Conservation (phyloP, 768 basidiomycete genomes). For the Psilocybe cubensis region DNA sequence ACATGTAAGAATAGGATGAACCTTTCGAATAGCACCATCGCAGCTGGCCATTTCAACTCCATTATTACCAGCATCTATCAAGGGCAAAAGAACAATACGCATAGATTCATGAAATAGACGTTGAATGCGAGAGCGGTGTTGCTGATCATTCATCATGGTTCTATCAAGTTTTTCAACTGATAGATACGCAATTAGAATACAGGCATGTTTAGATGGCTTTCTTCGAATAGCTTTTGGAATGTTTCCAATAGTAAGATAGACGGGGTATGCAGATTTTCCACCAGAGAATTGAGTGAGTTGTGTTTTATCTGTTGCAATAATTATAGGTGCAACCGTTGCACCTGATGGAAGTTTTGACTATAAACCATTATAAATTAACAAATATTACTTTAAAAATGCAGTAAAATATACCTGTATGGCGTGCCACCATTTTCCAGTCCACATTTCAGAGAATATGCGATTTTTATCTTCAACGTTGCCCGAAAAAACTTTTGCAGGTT, state of each 20-base stretch:
- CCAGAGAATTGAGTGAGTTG: constrained; percentile 36
- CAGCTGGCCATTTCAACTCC: constrained; percentile 39
- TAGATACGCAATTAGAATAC: constrained; percentile 42
- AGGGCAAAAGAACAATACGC: constrained; percentile 31
- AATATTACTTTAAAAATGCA: not conserved
- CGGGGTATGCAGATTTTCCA: constrained; percentile 41
- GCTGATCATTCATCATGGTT: not conserved
- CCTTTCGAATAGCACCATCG: constrained; percentile 30
- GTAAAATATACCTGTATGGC: constrained; percentile 31
- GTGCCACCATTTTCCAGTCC: constrained; percentile 40
- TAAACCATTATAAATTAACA: not conserved
- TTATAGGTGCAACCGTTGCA: constrained; percentile 37
- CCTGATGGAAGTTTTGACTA: constrained; percentile 18
- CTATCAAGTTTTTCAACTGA: constrained; percentile 36
- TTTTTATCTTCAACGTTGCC: constrained; percentile 14
- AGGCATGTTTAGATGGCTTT: constrained; percentile 34
- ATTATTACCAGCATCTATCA: constrained; percentile 31
- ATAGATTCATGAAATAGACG: constrained; percentile 41
- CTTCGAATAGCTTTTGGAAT: constrained; percentile 34
- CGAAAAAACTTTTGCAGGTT: constrained; percentile 27
- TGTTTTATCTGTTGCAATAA: constrained; percentile 41
- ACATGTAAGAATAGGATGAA: constrained; percentile 22
- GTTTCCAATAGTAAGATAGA: constrained; percentile 47
- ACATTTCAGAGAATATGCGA: constrained; percentile 38
- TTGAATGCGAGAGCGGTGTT: constrained; percentile 19